Conservation (phyloP, 2,329 filamentous ascomycete genomes). For the Trichoderma sp. region DNA sequence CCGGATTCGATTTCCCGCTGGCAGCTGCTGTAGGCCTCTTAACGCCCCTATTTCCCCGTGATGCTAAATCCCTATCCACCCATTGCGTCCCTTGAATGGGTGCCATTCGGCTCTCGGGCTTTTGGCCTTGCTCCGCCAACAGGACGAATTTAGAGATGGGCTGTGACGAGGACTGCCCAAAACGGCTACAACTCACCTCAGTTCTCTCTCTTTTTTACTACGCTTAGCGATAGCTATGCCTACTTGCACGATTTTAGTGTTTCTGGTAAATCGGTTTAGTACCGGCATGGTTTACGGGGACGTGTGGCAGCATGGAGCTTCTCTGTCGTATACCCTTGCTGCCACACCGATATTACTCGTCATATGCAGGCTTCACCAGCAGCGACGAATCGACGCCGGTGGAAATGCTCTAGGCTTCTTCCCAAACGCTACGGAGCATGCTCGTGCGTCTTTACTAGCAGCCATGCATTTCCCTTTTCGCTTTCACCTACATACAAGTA, state of each 20-base stretch:
- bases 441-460: not conserved
- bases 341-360: not conserved
- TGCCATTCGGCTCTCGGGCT: not conserved
- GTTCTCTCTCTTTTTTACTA: not conserved
- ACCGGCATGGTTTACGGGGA: conserved; percentile 9
- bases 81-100: not conserved
- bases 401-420: not conserved
- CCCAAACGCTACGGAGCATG: not conserved
- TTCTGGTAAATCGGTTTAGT: conserved; percentile 15
- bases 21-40: not conserved
- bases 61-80: not conserved
- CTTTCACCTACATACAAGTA: not conserved
- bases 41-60: not conserved
- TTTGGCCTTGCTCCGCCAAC: not conserved
- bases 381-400: conserved; percentile 3
- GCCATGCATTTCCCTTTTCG: not conserved
- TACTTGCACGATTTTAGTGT: not conserved
- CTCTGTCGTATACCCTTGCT: not conserved
- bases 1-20: not conserved
- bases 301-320: not conserved
- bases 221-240: not conserved
- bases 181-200: not conserved
- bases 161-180: not conserved
- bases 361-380: conserved; percentile 13
- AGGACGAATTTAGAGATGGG: not conserved